Evolutionary conservation across 1,284 basidiomycete genomes (phyloP).

Genomic region (Apiotrichum akiyoshidainum): DNA sequence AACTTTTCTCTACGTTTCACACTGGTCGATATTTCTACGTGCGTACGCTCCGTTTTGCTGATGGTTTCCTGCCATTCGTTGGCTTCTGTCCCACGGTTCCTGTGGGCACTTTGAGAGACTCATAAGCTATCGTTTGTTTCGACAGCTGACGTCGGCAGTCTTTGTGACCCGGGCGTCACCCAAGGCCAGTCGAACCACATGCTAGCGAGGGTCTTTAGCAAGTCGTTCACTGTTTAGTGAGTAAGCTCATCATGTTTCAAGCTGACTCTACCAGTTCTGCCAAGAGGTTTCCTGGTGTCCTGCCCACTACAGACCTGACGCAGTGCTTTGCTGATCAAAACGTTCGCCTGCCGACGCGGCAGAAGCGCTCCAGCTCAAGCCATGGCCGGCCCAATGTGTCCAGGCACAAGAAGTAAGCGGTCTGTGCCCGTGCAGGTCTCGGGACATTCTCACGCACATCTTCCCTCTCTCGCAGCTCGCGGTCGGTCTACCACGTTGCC

Average conservation of each 20-base stretch:
- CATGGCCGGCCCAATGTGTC: not conserved
- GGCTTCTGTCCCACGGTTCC: too few species aligned
- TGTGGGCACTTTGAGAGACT: too few species aligned
- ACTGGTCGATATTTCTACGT: slow-evolving; percentile 38
- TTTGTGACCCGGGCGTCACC: slow-evolving; percentile 11
- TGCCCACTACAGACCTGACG: slow-evolving; percentile 84
- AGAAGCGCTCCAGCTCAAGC: slow-evolving; percentile 23
- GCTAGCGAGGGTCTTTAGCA: slow-evolving; percentile 76
- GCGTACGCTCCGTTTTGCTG: slow-evolving; percentile 10
- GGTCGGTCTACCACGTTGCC: too few species aligned
- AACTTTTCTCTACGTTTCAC: slow-evolving; percentile 48
- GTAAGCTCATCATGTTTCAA: slow-evolving; percentile 10
- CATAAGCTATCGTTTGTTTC: too few species aligned
- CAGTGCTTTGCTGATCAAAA: slow-evolving; percentile 88
- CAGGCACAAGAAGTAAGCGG: slow-evolving; percentile 8
- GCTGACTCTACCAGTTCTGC: slow-evolving; percentile 57
- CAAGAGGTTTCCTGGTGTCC: slow-evolving; percentile 87
- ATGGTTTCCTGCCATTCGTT: too few species aligned
- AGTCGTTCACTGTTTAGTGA: slow-evolving; percentile 77
- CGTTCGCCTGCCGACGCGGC: slow-evolving; percentile 69
- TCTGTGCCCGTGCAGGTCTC: too few species aligned
- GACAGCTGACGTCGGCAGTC: slow-evolving; percentile 6
- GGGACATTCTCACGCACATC: too few species aligned
- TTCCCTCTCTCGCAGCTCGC: too few species aligned
- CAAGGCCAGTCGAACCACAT: slow-evolving; percentile 54